Conservation (phyloP, 371 early-diverging fungal genomes). For the Rhizomucor miehei region DNA sequence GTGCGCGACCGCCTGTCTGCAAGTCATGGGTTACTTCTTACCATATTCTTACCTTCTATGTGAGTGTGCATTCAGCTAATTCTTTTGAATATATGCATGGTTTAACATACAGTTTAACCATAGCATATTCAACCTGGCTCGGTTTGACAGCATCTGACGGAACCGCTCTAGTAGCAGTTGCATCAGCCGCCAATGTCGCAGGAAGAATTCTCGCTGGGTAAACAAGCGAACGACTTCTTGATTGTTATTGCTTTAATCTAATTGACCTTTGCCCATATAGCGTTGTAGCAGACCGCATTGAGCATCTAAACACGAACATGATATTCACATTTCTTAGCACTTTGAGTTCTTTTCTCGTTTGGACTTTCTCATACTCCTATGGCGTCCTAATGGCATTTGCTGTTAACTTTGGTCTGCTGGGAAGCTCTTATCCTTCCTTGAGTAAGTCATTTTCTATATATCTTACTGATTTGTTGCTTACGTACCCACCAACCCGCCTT, state of each 20-base stretch:
- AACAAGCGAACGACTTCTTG: not conserved
- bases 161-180: constrained; percentile 27
- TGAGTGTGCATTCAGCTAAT: constrained; percentile 26
- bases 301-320: constrained; percentile 38
- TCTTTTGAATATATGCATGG: not conserved
- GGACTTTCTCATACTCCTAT: constrained; percentile 43
- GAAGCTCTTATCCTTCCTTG: constrained; percentile 33
- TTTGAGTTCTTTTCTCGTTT: constrained; percentile 35
- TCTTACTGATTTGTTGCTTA: not conserved
- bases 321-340: constrained; percentile 28
- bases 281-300: constrained; percentile 39
- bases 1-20: not conserved
- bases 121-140: constrained; percentile 29
- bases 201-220: constrained; percentile 55
- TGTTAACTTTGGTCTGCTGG: constrained; percentile 32
- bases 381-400: constrained; percentile 27
- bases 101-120: too few species aligned
- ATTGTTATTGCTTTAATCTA: constrained; percentile 1
- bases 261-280: constrained; percentile 2
- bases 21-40: not conserved
- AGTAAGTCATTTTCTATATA: constrained; percentile 10
- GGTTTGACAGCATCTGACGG: constrained; percentile 31
- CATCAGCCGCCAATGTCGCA: constrained; percentile 49
- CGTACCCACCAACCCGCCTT: too few species aligned
- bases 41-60: too few species aligned